Conservation (phyloP, 805 yeast genomes). For the Yueomyces sp. region DNA sequence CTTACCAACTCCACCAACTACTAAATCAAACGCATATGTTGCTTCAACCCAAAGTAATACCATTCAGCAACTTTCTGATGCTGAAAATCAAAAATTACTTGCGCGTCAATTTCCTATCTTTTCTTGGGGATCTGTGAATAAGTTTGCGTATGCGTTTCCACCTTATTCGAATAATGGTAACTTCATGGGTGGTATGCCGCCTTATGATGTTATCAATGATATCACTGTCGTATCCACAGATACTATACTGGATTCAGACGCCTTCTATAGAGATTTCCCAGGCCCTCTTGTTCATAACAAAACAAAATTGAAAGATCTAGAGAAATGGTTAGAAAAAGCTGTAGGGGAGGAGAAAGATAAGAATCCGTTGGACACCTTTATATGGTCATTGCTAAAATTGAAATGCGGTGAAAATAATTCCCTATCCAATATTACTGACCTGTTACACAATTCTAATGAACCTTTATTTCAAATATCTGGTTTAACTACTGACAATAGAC, state of each 20-base stretch:
- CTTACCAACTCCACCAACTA: too few relatives aligned
- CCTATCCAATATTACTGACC: constrained; percentile 23
- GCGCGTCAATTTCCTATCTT: constrained; percentile 66
- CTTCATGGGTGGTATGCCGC: constrained; percentile 13
- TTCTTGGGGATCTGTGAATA: constrained; percentile 43
- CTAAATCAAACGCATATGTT: constrained; percentile 1
- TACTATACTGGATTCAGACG: constrained; percentile 22
- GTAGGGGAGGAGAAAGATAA: constrained; percentile 11
- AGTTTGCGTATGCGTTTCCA: constrained; percentile 34
- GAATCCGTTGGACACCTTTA: constrained; percentile 9
- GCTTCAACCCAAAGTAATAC: constrained; percentile 6
- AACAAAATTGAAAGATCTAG: constrained; percentile 52
- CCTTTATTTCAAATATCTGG: constrained; percentile 14
- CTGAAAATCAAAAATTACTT: constrained; percentile 40
- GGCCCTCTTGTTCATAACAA: constrained; percentile 43
- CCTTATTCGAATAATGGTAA: constrained; percentile 7
- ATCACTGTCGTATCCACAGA: constrained; percentile 28
- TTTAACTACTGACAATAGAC: constrained; percentile 6
- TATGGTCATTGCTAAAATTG: constrained; percentile 14
- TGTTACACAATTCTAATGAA: constrained; percentile 23
- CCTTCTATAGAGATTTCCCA: constrained; percentile 24
- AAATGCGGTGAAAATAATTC: constrained; percentile 14
- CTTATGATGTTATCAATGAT: constrained; percentile 2
- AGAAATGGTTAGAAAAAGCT: constrained; percentile 46
- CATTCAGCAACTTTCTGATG: not conserved